phyloP scores from a whole-genome alignment of 257 asterid species.

The Solanum microdontum region DNA sequence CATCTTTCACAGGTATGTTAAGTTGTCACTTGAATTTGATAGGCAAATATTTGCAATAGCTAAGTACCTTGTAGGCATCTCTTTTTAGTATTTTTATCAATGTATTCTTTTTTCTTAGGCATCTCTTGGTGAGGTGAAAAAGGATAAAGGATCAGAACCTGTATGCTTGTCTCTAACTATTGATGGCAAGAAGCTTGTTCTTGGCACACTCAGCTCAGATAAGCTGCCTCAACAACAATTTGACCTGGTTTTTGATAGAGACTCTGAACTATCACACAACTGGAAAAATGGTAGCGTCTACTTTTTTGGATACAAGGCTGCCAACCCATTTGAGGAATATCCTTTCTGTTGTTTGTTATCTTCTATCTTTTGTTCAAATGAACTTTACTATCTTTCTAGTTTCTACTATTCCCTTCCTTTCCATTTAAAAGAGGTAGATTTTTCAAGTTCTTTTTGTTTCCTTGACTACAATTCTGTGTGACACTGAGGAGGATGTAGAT shows the following conservation, averaged over 20 bases:
- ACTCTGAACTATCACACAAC: slow-evolving; percentile 14
- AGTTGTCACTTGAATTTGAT: neutral
- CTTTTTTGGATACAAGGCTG: slow-evolving; percentile 7
- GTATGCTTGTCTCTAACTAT: slow-evolving; percentile 6
- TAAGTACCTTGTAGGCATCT: neutral
- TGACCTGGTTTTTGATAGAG: slow-evolving; percentile 11
- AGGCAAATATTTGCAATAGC: neutral
- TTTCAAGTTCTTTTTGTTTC: neutral
- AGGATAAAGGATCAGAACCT: slow-evolving; percentile 3
- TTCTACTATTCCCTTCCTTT: neutral
- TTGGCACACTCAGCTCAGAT: slow-evolving; percentile 7
- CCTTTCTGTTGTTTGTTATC: neutral
- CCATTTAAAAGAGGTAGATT: neutral
- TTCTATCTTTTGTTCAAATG: neutral
- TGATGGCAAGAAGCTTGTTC: slow-evolving; percentile 8
- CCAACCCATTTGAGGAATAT: neutral
- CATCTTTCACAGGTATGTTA: slow-evolving; percentile 9
- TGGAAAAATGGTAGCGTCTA: slow-evolving; percentile 10
- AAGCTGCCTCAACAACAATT: slow-evolving; percentile 14
- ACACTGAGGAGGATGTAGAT: neutral
- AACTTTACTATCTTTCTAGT: neutral
- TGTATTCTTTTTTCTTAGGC: neutral
- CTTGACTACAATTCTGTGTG: neutral
- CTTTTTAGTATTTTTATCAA: neutral
- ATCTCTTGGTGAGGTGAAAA: slow-evolving; percentile 6